Conservation (phyloP, 805 yeast species). For the Suhomyces sp. region DNA sequence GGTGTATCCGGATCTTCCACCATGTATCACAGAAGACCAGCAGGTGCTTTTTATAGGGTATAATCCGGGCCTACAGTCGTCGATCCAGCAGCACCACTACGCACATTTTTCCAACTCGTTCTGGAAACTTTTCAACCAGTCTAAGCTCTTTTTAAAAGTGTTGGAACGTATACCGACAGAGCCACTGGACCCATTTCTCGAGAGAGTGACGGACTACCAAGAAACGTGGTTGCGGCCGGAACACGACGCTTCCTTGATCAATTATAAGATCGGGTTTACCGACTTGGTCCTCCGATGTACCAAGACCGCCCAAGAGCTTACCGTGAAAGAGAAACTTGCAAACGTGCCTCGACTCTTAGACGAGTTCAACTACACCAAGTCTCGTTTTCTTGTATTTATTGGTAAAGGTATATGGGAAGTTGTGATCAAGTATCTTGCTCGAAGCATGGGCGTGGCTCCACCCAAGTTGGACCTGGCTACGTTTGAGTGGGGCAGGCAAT, state of each 20-base stretch:
- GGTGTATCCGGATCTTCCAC: slow-evolving; percentile 25
- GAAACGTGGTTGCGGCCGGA: slow-evolving; percentile 21
- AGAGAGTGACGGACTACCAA: slow-evolving; percentile 10
- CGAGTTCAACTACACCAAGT: slow-evolving; percentile 38
- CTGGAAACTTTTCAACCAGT: slow-evolving; percentile 61
- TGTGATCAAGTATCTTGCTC: slow-evolving; percentile 36
- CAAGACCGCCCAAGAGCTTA: slow-evolving; percentile 52
- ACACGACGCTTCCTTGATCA: slow-evolving; percentile 42
- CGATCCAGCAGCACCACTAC: slow-evolving; percentile 61
- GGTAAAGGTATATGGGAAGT: slow-evolving; percentile 78
- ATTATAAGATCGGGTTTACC: slow-evolving; percentile 61
- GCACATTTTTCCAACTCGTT: slow-evolving; percentile 69
- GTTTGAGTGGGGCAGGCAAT: slow-evolving; percentile 55
- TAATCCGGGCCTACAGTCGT: slow-evolving; percentile 68
- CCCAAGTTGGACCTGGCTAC: slow-evolving; percentile 20
- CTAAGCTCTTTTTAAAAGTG: slow-evolving; percentile 38
- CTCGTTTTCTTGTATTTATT: slow-evolving; percentile 52
- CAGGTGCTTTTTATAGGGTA: slow-evolving; percentile 61
- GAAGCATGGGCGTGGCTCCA: slow-evolving; percentile 23
- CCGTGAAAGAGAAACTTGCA: slow-evolving; percentile 47
- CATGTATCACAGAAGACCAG: slow-evolving; percentile 25
- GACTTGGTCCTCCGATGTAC: slow-evolving; percentile 69
- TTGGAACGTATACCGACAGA: background rate
- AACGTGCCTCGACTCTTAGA: slow-evolving; percentile 52
- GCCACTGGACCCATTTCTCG: slow-evolving; percentile 11